A percentile compares a stretch with the other conserved stretches of the same genome.
phyloP scores from a whole-genome alignment of 2,329 filamentous ascomycete genomes.

The Arthrobotrys conoides region DNA sequence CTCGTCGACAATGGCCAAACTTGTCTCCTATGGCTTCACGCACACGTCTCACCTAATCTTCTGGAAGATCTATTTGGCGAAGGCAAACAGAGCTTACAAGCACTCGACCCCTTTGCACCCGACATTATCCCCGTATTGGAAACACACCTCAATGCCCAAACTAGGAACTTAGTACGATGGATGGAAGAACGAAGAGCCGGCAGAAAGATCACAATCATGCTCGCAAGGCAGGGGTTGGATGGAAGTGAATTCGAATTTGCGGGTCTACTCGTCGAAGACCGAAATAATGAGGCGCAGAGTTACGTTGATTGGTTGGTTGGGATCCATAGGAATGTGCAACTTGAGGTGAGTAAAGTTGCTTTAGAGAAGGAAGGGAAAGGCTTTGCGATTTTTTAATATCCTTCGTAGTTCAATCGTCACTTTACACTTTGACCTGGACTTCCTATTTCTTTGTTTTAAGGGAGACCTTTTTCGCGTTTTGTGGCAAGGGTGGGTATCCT shows the following conservation, averaged over 20 bases:
- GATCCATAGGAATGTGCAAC: conserved; percentile 90
- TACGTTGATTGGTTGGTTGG: conserved; percentile 99
- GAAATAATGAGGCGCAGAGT: conserved; percentile 97
- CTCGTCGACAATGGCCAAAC: conserved; percentile 95
- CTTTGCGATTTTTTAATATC: conserved; percentile 47
- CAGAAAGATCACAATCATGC: conserved; percentile 88
- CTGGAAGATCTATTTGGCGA: conserved; percentile 90
- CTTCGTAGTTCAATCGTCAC: conserved; percentile 16
- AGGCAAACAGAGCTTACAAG: conserved; percentile 78
- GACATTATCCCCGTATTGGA: conserved; percentile 82
- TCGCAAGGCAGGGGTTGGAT: conserved; percentile 92
- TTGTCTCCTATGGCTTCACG: conserved; percentile 91
- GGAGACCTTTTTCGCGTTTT: background rate
- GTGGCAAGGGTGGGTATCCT: conserved; percentile 6
- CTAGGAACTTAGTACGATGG: conserved; percentile 92
- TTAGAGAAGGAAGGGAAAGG: conserved; percentile 43
- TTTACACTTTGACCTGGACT: conserved; percentile 10
- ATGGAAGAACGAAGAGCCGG: conserved; percentile 83
- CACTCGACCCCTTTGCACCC: conserved; percentile 84
- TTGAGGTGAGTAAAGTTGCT: conserved; percentile 76
- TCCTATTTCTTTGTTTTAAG: conserved; percentile 11
- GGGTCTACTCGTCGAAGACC: conserved; percentile 87
- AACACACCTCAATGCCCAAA: conserved; percentile 93
- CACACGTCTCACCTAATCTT: conserved; percentile 91
- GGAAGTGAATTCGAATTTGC: conserved; percentile 98